Percentiles rank a stretch among this genome's conserved stretches.
Evolutionary conservation across 768 basidiomycete species (phyloP).

Genomic region (Tylopilus felleus): DNA sequence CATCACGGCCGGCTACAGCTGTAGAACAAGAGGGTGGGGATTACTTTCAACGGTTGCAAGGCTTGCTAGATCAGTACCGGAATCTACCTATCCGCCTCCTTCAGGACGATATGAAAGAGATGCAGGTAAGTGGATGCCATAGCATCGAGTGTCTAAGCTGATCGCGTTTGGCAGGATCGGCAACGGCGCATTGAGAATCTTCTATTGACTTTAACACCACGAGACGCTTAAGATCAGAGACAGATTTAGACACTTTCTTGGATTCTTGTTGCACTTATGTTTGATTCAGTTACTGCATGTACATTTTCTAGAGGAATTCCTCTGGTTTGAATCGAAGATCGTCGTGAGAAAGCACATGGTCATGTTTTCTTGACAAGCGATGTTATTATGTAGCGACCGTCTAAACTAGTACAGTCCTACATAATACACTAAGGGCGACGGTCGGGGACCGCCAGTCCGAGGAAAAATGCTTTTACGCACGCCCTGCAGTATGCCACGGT

Average conservation of each 20-base stretch:
- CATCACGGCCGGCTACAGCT: conserved; percentile 18
- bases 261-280: neutral
- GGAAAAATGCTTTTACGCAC: too few relatives aligned
- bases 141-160: neutral
- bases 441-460: too few relatives aligned
- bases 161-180: conserved; percentile 46
- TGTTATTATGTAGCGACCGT: too few relatives aligned
- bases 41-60: conserved; percentile 54
- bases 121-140: conserved; percentile 50
- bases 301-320: neutral
- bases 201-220: conserved; percentile 62
- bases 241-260: neutral
- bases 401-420: too few relatives aligned
- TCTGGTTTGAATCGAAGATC: neutral
- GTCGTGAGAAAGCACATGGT: too few relatives aligned
- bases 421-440: too few relatives aligned
- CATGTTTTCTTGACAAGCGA: too few relatives aligned
- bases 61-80: conserved; percentile 58
- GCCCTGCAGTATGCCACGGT: too few relatives aligned
- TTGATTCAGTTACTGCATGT: neutral
- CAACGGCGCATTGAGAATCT: conserved; percentile 77
- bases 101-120: conserved; percentile 79
- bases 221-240: conserved; percentile 52
- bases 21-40: conserved; percentile 36
- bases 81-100: conserved; percentile 62